These are phyloP conservation scores for Heliamphora pulchella DNA, from an alignment of 179 eudicot genomes.

Conservation along the genomic window DNA sequence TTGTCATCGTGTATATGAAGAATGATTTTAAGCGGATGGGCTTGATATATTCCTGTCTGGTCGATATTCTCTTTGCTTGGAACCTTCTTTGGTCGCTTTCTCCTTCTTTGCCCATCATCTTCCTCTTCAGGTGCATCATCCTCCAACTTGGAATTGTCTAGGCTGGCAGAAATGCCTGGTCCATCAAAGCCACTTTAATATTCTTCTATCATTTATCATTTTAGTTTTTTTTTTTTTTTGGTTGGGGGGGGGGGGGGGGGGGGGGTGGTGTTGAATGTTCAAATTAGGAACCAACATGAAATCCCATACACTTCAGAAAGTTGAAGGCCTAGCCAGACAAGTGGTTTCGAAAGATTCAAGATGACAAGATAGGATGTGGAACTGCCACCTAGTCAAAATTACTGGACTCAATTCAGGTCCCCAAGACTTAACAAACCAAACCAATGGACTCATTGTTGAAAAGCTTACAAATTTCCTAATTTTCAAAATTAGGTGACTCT, in stretches of 20 bases:
- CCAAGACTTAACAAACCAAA: background rate
- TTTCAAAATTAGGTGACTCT: background rate
- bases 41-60: conserved; percentile 59
- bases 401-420: background rate
- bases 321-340: background rate
- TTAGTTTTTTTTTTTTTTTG: background rate
- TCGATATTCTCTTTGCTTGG: conserved; percentile 62
- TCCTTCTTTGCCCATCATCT: conserved; percentile 90
- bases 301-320: background rate
- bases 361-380: conserved; percentile 8
- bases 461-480: background rate
- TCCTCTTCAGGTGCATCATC: conserved; percentile 88
- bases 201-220: background rate
- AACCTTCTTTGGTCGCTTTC: conserved; percentile 76
- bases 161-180: conserved; percentile 44
- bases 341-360: background rate
- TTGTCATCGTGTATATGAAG: conserved; percentile 52
- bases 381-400: background rate
- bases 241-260: background rate
- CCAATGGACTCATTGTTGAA: background rate
- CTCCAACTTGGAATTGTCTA: conserved; percentile 59
- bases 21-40: conserved; percentile 71
- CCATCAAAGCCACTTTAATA: conserved; percentile 19
- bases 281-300: conserved; percentile 10
- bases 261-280: background rate